These are phyloP conservation scores for Leishmania tarentolae DNA, from an alignment of 208 protist genomes.

Conservation along the genomic window DNA sequence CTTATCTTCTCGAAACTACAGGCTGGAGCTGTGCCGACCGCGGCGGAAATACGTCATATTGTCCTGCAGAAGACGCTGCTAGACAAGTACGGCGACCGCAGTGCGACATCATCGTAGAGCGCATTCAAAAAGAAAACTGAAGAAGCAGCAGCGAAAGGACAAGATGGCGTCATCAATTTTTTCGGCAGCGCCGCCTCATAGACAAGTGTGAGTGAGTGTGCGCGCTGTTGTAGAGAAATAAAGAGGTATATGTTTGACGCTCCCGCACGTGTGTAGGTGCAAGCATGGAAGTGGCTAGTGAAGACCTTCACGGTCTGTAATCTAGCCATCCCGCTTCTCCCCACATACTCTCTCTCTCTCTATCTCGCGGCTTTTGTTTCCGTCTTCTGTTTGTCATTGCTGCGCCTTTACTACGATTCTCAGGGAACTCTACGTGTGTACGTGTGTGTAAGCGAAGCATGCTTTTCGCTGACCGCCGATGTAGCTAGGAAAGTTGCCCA, in stretches of 20 bases:
- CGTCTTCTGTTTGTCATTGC: not conserved
- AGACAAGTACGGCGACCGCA: conserved; percentile 29
- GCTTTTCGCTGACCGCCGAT: not conserved
- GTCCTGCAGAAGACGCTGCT: conserved; percentile 49
- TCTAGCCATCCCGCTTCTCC: not conserved
- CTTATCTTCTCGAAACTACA: conserved; percentile 78
- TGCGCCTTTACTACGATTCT: not conserved
- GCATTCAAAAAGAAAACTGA: not conserved
- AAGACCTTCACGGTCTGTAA: not conserved
- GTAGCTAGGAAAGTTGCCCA: not conserved
- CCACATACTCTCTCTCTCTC: too few species aligned
- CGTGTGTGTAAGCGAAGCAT: not conserved
- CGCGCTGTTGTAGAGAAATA: not conserved
- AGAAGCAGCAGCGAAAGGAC: not conserved
- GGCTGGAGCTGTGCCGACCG: conserved; percentile 31
- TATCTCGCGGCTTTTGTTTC: not conserved
- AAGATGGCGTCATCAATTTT: not conserved
- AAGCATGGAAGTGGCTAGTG: not conserved
- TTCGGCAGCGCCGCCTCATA: not conserved
- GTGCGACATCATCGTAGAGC: conserved; percentile 2
- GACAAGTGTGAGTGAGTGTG: not conserved
- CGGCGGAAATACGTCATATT: conserved; percentile 30
- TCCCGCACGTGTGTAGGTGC: not conserved
- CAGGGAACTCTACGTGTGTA: not conserved
- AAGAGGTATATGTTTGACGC: not conserved